Evolutionary conservation across 768 basidiomycete species (phyloP).

Genomic region (Hypholoma fasciculare): DNA sequence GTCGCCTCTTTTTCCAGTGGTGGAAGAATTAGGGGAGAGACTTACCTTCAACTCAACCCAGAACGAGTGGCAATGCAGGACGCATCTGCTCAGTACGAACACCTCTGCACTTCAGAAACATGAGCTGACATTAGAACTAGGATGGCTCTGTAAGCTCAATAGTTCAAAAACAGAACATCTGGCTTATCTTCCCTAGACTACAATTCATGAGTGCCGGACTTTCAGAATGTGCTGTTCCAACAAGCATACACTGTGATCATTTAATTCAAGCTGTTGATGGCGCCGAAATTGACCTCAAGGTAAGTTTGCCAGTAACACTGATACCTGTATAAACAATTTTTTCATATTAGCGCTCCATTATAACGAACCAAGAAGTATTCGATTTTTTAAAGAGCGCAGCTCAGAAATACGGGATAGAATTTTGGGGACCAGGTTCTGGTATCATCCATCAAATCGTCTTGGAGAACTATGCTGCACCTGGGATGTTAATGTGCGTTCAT

Average conservation of each 20-base stretch:
- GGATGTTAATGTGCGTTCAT: conserved; percentile 77
- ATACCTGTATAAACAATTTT: neutral
- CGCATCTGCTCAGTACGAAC: conserved; percentile 81
- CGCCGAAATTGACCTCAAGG: conserved; percentile 84
- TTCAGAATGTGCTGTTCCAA: conserved; percentile 77
- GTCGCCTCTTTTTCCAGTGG: conserved; percentile 65
- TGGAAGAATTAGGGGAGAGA: conserved; percentile 77
- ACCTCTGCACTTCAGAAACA: conserved; percentile 7
- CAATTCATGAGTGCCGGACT: conserved; percentile 99
- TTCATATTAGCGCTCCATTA: conserved; percentile 66
- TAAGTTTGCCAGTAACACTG: conserved; percentile 22
- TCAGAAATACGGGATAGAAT: conserved; percentile 92
- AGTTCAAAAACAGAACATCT: neutral
- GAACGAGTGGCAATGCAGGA: conserved; percentile 98
- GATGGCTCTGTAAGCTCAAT: conserved; percentile 72
- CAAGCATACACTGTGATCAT: conserved; percentile 97
- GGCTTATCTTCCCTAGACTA: conserved; percentile 44
- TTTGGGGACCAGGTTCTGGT: conserved; percentile 96
- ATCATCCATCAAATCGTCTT: conserved; percentile 98
- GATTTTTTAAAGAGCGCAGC: conserved; percentile 95
- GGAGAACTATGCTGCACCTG: conserved; percentile 96
- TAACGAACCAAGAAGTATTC: conserved; percentile 93
- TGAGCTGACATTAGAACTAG: conserved; percentile 33
- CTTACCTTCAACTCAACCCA: conserved; percentile 87
- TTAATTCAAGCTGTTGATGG: conserved; percentile 93